Evolutionary conservation across 2,329 filamentous ascomycete species (phyloP).

Genomic region (Epicoccum nigrum): DNA sequence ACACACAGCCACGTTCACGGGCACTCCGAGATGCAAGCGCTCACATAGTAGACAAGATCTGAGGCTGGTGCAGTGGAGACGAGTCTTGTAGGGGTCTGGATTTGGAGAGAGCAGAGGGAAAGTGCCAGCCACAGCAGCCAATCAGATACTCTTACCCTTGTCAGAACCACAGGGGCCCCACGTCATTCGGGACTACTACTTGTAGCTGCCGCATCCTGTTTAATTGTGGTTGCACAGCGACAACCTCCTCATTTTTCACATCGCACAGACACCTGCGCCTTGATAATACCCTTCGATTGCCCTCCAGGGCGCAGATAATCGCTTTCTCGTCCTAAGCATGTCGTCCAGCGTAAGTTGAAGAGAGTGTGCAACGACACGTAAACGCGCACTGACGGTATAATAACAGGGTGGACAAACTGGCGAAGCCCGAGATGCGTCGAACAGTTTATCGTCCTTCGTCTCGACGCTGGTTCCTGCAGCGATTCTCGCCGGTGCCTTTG

Average conservation of each 20-base stretch:
- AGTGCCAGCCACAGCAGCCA: constrained; percentile 14
- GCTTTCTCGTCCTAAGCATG: constrained; percentile 25
- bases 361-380: background rate
- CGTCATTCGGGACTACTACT: constrained; percentile 26
- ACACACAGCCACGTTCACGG: constrained; percentile 13
- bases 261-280: constrained; percentile 12
- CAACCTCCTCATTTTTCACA: constrained; percentile 16
- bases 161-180: constrained; percentile 22
- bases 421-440: constrained; percentile 44
- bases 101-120: constrained; percentile 4
- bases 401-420: constrained; percentile 31
- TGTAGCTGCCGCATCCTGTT: constrained; percentile 28
- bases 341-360: constrained; percentile 28
- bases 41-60: constrained; percentile 10
- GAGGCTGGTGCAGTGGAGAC: constrained; percentile 24
- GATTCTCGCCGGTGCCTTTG: constrained; percentile 37
- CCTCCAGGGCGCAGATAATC: constrained; percentile 15
- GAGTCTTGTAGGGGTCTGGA: constrained; percentile 21
- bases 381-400: constrained; percentile 4
- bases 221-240: constrained; percentile 22
- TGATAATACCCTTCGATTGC: constrained; percentile 2
- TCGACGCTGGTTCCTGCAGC: constrained; percentile 43
- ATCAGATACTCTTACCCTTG: constrained; percentile 13
- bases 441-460: constrained; percentile 53
- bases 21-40: constrained; percentile 17